A percentile compares a stretch with the other conserved stretches of the same genome.
These are phyloP conservation scores for Nicotiana attenuata DNA, from an alignment of 257 asterid genomes.

Conservation along the genomic window DNA sequence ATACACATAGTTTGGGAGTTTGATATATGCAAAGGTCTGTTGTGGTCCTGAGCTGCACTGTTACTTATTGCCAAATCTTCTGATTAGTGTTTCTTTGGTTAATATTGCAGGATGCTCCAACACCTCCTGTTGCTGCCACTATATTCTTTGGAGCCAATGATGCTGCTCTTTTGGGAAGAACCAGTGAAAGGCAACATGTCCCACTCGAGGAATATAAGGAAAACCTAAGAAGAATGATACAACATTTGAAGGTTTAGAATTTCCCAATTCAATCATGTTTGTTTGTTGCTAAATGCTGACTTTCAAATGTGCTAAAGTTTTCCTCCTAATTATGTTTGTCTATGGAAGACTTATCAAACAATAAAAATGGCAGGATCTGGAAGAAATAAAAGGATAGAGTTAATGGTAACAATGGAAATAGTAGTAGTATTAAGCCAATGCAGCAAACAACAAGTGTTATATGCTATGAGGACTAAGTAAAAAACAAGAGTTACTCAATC, in stretches of 20 bases:
- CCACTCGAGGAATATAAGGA: constrained; percentile 83
- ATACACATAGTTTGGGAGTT: not conserved
- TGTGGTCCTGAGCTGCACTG: not conserved
- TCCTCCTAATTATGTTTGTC: not conserved
- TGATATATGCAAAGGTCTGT: not conserved
- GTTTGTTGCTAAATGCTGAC: not conserved
- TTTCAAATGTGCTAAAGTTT: not conserved
- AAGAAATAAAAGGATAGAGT: not conserved
- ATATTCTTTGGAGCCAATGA: constrained; percentile 92
- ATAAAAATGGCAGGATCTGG: not conserved
- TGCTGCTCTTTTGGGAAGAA: constrained; percentile 69
- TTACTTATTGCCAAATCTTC: not conserved
- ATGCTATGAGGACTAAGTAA: not conserved
- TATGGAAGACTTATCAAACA: not conserved
- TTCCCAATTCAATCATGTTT: not conserved
- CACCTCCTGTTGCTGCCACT: constrained; percentile 64
- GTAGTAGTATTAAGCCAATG: not conserved
- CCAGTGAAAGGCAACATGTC: constrained; percentile 78
- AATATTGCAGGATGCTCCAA: constrained; percentile 40
- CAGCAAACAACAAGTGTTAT: not conserved
- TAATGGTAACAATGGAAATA: not conserved
- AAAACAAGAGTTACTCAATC: not conserved
- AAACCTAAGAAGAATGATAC: constrained; percentile 60
- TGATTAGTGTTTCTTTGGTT: not conserved
- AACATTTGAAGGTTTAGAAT: constrained; percentile 58